Percentiles rank a stretch among this genome's conserved stretches.
Evolutionary conservation across 225 moss, liverwort and hornwort genomes (phyloP).

Genomic region (Physcomitrium patens): DNA sequence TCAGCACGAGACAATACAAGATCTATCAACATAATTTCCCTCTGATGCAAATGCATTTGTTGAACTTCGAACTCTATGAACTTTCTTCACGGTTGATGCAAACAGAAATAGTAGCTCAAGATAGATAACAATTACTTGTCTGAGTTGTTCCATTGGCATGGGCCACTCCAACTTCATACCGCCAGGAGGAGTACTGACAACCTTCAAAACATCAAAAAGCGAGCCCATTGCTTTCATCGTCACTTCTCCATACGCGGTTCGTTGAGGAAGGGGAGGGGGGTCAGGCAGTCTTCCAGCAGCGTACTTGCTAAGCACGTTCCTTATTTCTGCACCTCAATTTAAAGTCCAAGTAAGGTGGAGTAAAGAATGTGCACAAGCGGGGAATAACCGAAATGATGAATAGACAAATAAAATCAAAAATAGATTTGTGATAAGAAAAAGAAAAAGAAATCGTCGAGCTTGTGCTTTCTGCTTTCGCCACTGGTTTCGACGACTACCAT

Average conservation of each 20-base stretch:
- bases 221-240: slow-evolving; percentile 61
- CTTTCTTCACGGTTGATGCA: too few species aligned
- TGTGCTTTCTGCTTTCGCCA: too few species aligned
- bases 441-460: too few species aligned
- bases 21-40: too few species aligned
- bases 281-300: slow-evolving; percentile 45
- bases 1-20: too few species aligned
- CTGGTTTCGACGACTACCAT: too few species aligned
- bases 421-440: too few species aligned
- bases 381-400: neutral
- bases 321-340: slow-evolving; percentile 54
- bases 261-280: slow-evolving; percentile 57
- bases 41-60: too few species aligned
- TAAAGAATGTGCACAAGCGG: neutral
- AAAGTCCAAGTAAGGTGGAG: neutral
- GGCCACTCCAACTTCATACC: slow-evolving; percentile 74
- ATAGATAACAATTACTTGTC: slow-evolving; percentile 52
- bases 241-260: slow-evolving; percentile 65
- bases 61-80: too few species aligned
- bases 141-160: slow-evolving; percentile 70
- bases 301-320: slow-evolving; percentile 60
- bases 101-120: neutral
- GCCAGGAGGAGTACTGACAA: slow-evolving; percentile 50
- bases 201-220: slow-evolving; percentile 64
- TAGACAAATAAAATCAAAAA: too few species aligned